phyloP scores from a whole-genome alignment of 179 eudicot genomes.

The Silene vulgaris region DNA sequence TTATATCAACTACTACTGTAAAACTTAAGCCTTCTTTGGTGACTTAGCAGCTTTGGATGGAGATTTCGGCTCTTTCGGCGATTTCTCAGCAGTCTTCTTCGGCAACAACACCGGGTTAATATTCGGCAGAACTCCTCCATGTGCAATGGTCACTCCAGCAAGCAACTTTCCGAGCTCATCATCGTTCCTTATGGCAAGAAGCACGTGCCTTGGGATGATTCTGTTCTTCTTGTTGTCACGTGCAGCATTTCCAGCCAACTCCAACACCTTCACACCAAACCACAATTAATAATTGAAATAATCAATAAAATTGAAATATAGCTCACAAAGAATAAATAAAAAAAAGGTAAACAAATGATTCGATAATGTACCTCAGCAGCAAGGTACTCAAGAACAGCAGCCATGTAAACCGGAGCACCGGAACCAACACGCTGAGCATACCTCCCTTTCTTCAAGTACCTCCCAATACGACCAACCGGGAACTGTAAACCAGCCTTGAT shows the following conservation, averaged over 20 bases:
- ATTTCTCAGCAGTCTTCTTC: conserved; percentile 18
- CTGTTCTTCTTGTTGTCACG: conserved; percentile 34
- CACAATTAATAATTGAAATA: neutral
- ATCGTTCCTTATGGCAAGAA: conserved; percentile 27
- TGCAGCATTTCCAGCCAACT: conserved; percentile 30
- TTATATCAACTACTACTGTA: too few species aligned
- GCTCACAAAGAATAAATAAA: too few species aligned
- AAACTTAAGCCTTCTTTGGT: conserved; percentile 6
- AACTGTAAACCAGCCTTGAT: conserved; percentile 29
- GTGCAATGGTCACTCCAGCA: conserved; percentile 29
- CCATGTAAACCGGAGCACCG: conserved; percentile 30
- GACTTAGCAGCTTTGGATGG: conserved; percentile 16
- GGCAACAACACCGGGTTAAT: conserved; percentile 19
- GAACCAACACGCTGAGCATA: conserved; percentile 29
- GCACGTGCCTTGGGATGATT: conserved; percentile 27
- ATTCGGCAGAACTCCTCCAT: conserved; percentile 19
- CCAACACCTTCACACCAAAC: conserved; percentile 17
- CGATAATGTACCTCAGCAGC: conserved; percentile 23
- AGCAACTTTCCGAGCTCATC: conserved; percentile 27
- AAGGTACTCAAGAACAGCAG: conserved; percentile 29
- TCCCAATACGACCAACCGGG: conserved; percentile 31
- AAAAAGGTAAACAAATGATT: neutral
- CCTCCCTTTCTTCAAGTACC: conserved; percentile 27
- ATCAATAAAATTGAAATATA: neutral
- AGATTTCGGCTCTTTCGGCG: conserved; percentile 21